Evolutionary conservation across 225 moss, liverwort and hornwort genomes (phyloP).

Genomic region (Thuidium tamariscinum): DNA sequence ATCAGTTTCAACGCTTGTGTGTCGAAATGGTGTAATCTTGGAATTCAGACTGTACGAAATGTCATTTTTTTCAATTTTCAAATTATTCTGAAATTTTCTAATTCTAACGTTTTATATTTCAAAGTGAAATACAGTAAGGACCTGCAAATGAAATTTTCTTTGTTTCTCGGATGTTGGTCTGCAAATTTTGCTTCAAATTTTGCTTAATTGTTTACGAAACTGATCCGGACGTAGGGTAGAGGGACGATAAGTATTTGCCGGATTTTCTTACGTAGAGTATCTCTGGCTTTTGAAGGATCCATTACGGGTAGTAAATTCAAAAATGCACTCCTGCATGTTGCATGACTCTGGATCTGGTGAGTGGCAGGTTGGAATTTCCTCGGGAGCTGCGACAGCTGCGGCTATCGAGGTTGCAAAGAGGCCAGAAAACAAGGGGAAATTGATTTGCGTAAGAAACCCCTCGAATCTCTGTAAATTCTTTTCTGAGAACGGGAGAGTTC

Average conservation of each 20-base stretch:
- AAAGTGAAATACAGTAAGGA: neutral
- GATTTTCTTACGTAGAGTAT: too few relatives aligned
- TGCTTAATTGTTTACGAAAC: neutral
- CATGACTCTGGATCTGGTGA: neutral
- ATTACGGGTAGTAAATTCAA: neutral
- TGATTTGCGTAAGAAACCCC: conserved; percentile 46
- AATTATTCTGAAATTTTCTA: neutral
- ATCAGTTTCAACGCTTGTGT: neutral
- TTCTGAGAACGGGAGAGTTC: neutral
- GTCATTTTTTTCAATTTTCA: neutral
- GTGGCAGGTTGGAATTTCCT: conserved; percentile 84
- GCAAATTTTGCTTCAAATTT: neutral
- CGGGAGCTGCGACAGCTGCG: conserved; percentile 77
- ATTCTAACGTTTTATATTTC: neutral
- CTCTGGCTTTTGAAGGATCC: neutral
- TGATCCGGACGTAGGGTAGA: neutral
- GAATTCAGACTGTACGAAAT: neutral
- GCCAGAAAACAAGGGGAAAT: conserved; percentile 83
- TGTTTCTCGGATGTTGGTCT: neutral
- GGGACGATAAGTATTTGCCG: neutral
- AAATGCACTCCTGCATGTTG: neutral
- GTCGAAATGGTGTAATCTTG: neutral
- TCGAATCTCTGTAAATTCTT: neutral
- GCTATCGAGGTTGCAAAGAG: conserved; percentile 85
- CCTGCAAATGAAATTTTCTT: neutral